Evolutionary conservation across 2,329 filamentous ascomycete species (phyloP), one percentile per base, ranked within the genome.

Genomic region (Bisporella sp.): DNA sequence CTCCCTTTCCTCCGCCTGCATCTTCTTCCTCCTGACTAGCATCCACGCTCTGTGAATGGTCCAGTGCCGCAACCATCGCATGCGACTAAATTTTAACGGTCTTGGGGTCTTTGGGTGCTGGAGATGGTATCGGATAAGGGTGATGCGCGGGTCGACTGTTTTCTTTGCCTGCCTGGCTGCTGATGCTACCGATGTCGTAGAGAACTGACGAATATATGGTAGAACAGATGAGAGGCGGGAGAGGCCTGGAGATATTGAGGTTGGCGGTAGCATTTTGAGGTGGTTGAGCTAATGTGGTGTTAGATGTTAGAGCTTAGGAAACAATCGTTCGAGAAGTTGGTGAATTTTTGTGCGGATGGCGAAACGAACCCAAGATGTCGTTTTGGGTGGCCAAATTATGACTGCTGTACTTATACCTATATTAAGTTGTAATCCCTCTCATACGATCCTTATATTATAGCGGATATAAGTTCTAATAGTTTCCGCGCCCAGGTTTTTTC

Each of bases 41-140:
- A 88, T 78, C 89, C 91, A 97, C 28, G 92, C 92, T 61, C 93
- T 90, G 75, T 97, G 91, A 69, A 99, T 97, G 47, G 93, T 97
- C 93, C 93, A 99, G 76, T 99, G 93, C 44, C 93, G 88, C 57
- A 99, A 82, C 69, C 83, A 80, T 50, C 93, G 84, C 69, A 86
- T 87, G 61, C 92, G 89, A 40, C 82, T 89, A 79, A 97, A 91
- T 62, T 89, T 86, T 57, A 99, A 80, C 1, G 93, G 91, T 9
- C 84, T 81, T 0, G 84, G 84, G 5, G 81, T 86, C 31, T 78
- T 70, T 2, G 83, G 82, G 68, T 88, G 84, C 62, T 77, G 71
- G 59, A 88, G 79, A 68, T 84, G 80, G 71, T 87, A 88, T 61
- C 83, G 76, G 67, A 88, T 87, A 49, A 81, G 64, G 35, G 77